A percentile compares a stretch with the other conserved stretches of the same genome.
phyloP scores from a whole-genome alignment of 2,329 filamentous ascomycete genomes.

The Pseudogymnoascus verrucosus region DNA sequence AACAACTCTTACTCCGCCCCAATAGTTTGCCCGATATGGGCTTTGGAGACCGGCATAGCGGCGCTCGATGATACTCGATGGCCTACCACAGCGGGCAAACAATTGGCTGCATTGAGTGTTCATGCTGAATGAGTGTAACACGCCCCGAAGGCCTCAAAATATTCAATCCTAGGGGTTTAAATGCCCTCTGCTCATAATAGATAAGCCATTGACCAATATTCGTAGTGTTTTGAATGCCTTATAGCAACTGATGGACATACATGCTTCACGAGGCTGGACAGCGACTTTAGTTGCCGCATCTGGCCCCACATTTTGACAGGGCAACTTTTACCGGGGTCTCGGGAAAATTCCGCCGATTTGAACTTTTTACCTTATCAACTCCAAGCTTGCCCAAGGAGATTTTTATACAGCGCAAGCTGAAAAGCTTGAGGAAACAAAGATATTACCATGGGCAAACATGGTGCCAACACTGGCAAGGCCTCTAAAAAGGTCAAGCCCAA shows the following conservation, averaged over 20 bases:
- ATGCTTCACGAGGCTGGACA: constrained; percentile 2
- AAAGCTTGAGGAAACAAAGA: not conserved
- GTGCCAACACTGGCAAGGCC: not conserved
- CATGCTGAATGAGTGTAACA: not conserved
- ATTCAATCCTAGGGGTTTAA: not conserved
- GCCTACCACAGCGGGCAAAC: not conserved
- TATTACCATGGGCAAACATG: constrained; percentile 28
- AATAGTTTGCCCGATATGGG: not conserved
- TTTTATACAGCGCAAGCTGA: constrained; percentile 6
- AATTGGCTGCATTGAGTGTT: not conserved
- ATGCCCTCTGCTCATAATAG: constrained; percentile 7
- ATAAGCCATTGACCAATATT: not conserved
- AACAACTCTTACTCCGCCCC: not conserved
- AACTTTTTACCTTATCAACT: constrained; percentile 10
- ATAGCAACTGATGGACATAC: not conserved
- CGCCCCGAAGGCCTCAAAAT: not conserved
- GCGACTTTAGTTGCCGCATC: not conserved
- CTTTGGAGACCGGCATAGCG: not conserved
- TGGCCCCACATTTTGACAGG: constrained; percentile 8
- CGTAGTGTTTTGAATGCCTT: not conserved
- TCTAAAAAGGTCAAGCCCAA: constrained; percentile 23
- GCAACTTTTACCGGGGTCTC: constrained; percentile 9
- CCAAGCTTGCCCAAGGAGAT: constrained; percentile 7
- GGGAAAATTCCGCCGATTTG: constrained; percentile 13
- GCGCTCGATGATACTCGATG: not conserved